phyloP scores from a whole-genome alignment of 2,329 filamentous ascomycete species.

The Akanthomyces uredinophilus region DNA sequence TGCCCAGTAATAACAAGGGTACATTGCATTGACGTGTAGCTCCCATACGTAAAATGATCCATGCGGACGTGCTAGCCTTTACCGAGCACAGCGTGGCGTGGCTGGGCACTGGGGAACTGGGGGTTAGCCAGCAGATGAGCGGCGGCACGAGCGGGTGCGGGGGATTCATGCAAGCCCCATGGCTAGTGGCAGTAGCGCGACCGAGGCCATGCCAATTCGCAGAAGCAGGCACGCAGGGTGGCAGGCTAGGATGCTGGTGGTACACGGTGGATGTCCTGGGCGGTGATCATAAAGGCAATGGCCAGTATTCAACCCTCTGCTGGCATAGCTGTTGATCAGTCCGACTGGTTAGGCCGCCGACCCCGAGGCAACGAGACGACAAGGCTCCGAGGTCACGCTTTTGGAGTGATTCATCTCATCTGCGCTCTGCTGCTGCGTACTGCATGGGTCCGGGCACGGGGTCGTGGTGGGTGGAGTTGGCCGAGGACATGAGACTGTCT shows the following conservation, averaged over 20 bases:
- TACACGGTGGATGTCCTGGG: not conserved
- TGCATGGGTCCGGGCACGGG: too few species aligned
- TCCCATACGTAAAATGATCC: too few species aligned
- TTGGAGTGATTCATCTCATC: not conserved
- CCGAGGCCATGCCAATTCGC: not conserved
- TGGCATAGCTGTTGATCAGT: not conserved
- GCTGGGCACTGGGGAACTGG: too few species aligned
- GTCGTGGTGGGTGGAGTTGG: too few species aligned
- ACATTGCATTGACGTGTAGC: too few species aligned
- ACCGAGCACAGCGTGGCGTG: too few species aligned
- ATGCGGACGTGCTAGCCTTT: too few species aligned
- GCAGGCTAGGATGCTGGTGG: not conserved
- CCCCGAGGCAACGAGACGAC: not conserved
- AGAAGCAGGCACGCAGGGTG: not conserved
- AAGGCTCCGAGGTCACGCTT: not conserved
- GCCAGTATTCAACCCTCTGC: not conserved
- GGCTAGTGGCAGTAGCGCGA: not conserved
- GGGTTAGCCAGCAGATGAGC: too few species aligned
- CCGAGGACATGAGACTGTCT: too few species aligned
- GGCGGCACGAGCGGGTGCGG: too few species aligned
- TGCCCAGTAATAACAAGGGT: too few species aligned
- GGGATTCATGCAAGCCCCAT: too few species aligned
- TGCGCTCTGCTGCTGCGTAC: not conserved
- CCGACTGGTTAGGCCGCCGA: not conserved
- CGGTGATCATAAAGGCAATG: not conserved